These are phyloP conservation scores for Glomus cerebriforme DNA, from an alignment of 192 early-diverging fungal species.

Conservation along the genomic window DNA sequence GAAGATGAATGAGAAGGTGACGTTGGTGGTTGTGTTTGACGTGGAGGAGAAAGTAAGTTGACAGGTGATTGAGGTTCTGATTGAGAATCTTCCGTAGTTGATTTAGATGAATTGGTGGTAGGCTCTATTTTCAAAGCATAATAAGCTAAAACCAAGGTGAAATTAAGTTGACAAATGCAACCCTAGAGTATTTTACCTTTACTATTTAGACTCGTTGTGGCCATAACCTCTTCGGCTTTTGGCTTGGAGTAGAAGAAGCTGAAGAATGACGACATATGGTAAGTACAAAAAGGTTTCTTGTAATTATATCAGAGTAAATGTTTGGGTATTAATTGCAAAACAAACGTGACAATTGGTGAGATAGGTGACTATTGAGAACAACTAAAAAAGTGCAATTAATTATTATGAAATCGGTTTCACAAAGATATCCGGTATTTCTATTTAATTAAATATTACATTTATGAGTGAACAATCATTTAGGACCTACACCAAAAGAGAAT, in stretches of 20 bases:
- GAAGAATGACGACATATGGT: not conserved
- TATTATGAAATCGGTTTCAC: too few relatives aligned
- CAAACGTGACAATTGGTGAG: too few relatives aligned
- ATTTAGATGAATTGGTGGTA: not conserved
- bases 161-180: not conserved
- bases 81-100: not conserved
- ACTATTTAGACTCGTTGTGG: not conserved
- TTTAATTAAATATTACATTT: too few relatives aligned
- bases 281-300: not conserved
- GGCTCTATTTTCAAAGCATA: not conserved
- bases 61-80: not conserved
- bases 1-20: not conserved
- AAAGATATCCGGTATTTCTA: too few relatives aligned
- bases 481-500: slow-evolving; percentile 35
- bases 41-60: not conserved
- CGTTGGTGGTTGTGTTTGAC: not conserved
- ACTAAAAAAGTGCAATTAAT: too few relatives aligned
- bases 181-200: not conserved
- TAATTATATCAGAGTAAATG: too few relatives aligned
- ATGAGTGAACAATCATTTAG: too few relatives aligned
- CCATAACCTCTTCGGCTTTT: slow-evolving; percentile 9
- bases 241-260: not conserved
- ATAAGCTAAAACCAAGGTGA: not conserved
- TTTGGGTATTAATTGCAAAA: too few relatives aligned
- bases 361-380: too few relatives aligned